A percentile compares a stretch with the other conserved stretches of the same genome.
Evolutionary conservation across 208 protist genomes (phyloP).

Genomic region (Balamuthia mandrillaris): DNA sequence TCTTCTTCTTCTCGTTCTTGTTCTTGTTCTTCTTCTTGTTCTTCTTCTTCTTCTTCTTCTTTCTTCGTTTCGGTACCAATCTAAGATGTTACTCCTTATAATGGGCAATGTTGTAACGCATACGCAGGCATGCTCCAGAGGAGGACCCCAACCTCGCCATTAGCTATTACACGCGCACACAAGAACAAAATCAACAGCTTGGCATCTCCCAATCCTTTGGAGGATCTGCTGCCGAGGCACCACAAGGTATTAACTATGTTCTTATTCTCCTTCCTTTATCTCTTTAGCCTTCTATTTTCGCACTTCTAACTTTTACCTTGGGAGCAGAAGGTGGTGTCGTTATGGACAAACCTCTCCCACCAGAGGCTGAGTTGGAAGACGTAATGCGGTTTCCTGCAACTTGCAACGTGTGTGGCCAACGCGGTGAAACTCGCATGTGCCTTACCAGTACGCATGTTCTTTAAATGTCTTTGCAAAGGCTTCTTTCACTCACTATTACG

Average conservation of each 20-base stretch:
- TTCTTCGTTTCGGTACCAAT: no score
- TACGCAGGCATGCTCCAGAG: slow-evolving; percentile 72
- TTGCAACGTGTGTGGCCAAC: slow-evolving; percentile 49
- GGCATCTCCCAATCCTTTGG: slow-evolving; percentile 54
- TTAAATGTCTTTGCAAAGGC: background rate
- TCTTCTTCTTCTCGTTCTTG: no score
- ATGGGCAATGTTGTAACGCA: no score
- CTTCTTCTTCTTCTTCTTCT: no score
- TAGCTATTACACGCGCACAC: slow-evolving; percentile 68
- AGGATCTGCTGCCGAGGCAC: background rate
- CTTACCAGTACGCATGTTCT: slow-evolving; percentile 27
- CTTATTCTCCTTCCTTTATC: background rate
- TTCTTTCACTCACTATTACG: background rate
- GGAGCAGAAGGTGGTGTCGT: no score
- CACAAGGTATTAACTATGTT: background rate
- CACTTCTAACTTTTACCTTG: no score
- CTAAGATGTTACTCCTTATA: no score
- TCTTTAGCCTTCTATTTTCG: no score
- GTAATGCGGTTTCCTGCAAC: slow-evolving; percentile 44
- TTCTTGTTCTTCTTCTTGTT: no score
- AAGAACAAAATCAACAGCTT: slow-evolving; percentile 75
- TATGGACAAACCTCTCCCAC: no score
- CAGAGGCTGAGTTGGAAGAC: background rate
- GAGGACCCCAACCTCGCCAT: slow-evolving; percentile 68
- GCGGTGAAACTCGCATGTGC: slow-evolving; percentile 42